A percentile compares a stretch with the other conserved stretches of the same genome.
Conservation (phyloP, 495 filamentous ascomycete genomes). For the Penicillium pulvis region DNA sequence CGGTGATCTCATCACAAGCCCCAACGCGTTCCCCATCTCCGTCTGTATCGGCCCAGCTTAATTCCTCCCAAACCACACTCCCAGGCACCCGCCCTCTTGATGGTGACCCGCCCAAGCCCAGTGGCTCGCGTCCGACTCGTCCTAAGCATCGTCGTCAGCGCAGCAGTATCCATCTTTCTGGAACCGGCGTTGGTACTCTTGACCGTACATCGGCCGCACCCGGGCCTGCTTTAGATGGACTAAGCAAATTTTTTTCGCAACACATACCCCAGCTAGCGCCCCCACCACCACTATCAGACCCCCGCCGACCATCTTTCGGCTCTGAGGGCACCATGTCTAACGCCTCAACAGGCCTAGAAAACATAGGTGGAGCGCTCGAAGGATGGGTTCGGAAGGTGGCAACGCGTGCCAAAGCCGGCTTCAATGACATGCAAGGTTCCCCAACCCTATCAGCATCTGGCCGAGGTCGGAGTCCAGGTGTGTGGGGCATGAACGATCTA, state of each 20-base stretch:
- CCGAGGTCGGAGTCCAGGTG: conserved; percentile 37
- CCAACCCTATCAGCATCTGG: conserved; percentile 31
- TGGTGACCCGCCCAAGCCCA: conserved; percentile 21
- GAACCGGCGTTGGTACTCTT: conserved; percentile 84
- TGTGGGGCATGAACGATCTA: conserved; percentile 63
- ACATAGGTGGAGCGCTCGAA: conserved; percentile 82
- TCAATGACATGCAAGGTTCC: conserved; percentile 42
- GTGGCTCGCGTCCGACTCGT: conserved; percentile 19
- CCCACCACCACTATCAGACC: conserved; percentile 26
- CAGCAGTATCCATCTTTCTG: conserved; percentile 58
- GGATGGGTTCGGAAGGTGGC: conserved; percentile 85
- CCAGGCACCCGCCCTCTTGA: conserved; percentile 24
- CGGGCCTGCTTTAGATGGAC: conserved; percentile 75
- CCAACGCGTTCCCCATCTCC: conserved; percentile 38
- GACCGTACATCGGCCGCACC: conserved; percentile 66
- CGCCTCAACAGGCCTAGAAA: conserved; percentile 67
- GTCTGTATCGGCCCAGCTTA: conserved; percentile 32
- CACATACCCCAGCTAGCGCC: conserved; percentile 73
- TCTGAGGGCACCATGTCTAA: conserved; percentile 43
- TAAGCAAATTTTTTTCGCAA: conserved; percentile 77
- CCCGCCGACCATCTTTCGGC: conserved; percentile 43
- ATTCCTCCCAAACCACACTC: conserved; percentile 26
- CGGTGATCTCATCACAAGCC: conserved; percentile 37
- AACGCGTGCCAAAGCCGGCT: conserved; percentile 44
- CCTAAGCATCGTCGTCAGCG: conserved; percentile 42